phyloP scores from a whole-genome alignment of 1,284 basidiomycete species.

The Moesziomyces aphidis region DNA sequence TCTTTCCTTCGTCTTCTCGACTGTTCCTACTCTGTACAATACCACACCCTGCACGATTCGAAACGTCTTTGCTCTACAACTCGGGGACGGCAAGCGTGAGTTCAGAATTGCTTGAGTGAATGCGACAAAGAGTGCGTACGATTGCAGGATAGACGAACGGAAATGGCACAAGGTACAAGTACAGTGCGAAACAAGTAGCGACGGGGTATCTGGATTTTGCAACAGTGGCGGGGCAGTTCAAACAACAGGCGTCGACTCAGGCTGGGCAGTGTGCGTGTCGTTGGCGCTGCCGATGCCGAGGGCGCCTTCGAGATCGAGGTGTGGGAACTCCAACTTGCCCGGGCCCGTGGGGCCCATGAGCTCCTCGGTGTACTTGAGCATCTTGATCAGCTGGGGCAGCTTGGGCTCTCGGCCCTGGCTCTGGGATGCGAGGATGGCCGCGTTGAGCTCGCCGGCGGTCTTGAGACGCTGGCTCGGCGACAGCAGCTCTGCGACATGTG shows the following conservation, averaged over 20 bases:
- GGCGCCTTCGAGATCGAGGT: conserved; percentile 49
- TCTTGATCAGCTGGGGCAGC: conserved; percentile 83
- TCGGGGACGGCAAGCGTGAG: too few relatives aligned
- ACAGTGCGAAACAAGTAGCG: conserved; percentile 3
- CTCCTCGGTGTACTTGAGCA: conserved; percentile 88
- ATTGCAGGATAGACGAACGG: conserved; percentile 1
- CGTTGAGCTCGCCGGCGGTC: conserved; percentile 90
- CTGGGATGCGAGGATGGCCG: conserved; percentile 89
- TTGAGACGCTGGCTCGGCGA: conserved; percentile 87
- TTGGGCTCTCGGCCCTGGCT: conserved; percentile 93
- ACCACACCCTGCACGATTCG: not conserved
- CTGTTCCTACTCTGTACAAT: not conserved
- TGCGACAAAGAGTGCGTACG: not conserved
- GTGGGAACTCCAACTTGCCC: conserved; percentile 57
- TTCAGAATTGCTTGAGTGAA: not conserved
- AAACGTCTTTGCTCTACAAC: not conserved
- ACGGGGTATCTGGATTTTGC: conserved; percentile 14
- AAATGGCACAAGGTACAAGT: conserved; percentile 9
- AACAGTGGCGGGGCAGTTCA: conserved; percentile 8
- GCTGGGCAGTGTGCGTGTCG: conserved; percentile 9
- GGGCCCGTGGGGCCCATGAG: conserved; percentile 75
- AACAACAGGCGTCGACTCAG: conserved; percentile 12
- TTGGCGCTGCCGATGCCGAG: conserved; percentile 22
- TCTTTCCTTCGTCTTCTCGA: not conserved
- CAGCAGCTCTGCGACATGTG: conserved; percentile 78